These are phyloP conservation scores for Erigeron philadelphicus DNA, from an alignment of 140 eudicot genomes.

Conservation along the genomic window DNA sequence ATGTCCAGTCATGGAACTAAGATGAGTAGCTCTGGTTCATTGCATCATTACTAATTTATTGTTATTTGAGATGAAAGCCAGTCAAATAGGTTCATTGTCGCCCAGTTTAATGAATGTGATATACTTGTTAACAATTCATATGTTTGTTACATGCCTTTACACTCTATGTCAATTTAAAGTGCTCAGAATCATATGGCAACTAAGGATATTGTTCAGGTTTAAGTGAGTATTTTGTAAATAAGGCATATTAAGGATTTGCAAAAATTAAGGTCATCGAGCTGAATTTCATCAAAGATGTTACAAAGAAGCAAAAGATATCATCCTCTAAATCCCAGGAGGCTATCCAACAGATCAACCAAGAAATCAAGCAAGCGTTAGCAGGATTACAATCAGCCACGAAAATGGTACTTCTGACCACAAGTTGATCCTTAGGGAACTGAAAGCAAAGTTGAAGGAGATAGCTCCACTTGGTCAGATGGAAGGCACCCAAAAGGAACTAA, in stretches of 20 bases:
- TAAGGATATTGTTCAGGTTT: background rate
- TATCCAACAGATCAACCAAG: conserved; percentile 55
- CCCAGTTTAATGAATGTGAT: background rate
- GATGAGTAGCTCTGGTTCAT: too few species aligned
- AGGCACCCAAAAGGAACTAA: conserved; percentile 74
- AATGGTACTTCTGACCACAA: conserved; percentile 33
- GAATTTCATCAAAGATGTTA: conserved; percentile 69
- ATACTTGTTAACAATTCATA: background rate
- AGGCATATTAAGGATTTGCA: conserved; percentile 7
- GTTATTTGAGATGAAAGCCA: too few species aligned
- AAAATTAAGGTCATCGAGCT: conserved; percentile 50
- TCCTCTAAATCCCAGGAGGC: conserved; percentile 69
- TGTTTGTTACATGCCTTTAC: background rate
- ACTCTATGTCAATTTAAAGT: background rate
- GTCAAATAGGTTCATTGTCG: background rate
- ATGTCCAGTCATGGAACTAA: too few species aligned
- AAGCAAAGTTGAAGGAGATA: conserved; percentile 56
- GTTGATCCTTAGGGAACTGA: conserved; percentile 47
- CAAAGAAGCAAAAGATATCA: conserved; percentile 70
- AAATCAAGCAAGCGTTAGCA: conserved; percentile 59
- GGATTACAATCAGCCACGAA: conserved; percentile 48
- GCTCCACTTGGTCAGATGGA: conserved; percentile 65
- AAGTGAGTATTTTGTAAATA: conserved; percentile 16
- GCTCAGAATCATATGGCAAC: conserved; percentile 8
- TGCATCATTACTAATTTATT: too few species aligned